Conservation (phyloP, 495 filamentous ascomycete genomes). For the Pyrenula massariospora region DNA sequence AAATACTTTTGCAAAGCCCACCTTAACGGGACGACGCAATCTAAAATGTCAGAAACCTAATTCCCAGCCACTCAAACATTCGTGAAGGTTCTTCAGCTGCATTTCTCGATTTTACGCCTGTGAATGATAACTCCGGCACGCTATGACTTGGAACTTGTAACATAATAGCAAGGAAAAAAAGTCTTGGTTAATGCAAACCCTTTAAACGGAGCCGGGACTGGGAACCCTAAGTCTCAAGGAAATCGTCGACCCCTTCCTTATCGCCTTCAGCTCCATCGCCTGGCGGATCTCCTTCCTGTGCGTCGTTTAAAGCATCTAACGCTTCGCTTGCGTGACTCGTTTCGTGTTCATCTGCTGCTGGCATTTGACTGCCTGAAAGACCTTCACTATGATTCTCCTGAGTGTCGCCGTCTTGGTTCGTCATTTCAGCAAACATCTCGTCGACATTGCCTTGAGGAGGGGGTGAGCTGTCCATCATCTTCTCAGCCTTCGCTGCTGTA, state of each 20-base stretch:
- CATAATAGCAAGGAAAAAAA: background rate
- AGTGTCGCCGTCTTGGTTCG: conserved; percentile 30
- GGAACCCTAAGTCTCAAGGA: background rate
- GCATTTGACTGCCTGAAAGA: conserved; percentile 6
- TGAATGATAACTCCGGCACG: background rate
- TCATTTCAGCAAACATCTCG: conserved; percentile 35
- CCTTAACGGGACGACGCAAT: too few relatives aligned
- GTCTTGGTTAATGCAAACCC: too few relatives aligned
- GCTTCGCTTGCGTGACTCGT: conserved; percentile 29
- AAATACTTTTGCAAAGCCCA: background rate
- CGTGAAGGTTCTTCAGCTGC: too few relatives aligned
- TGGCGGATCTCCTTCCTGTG: background rate
- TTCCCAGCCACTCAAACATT: too few relatives aligned
- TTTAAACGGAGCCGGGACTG: too few relatives aligned
- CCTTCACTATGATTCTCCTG: conserved; percentile 12
- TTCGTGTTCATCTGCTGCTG: conserved; percentile 29
- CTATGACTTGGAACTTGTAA: background rate
- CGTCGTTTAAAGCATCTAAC: conserved; percentile 27
- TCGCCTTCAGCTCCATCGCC: background rate
- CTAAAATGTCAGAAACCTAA: too few relatives aligned
- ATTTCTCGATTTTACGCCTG: too few relatives aligned
- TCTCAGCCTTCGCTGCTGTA: conserved; percentile 14
- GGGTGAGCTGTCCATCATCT: conserved; percentile 24
- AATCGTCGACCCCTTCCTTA: background rate
- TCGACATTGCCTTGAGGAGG: conserved; percentile 28